Evolutionary conservation across 2,329 filamentous ascomycete genomes (phyloP).

Genomic region (Colletotrichum euphorbiae): DNA sequence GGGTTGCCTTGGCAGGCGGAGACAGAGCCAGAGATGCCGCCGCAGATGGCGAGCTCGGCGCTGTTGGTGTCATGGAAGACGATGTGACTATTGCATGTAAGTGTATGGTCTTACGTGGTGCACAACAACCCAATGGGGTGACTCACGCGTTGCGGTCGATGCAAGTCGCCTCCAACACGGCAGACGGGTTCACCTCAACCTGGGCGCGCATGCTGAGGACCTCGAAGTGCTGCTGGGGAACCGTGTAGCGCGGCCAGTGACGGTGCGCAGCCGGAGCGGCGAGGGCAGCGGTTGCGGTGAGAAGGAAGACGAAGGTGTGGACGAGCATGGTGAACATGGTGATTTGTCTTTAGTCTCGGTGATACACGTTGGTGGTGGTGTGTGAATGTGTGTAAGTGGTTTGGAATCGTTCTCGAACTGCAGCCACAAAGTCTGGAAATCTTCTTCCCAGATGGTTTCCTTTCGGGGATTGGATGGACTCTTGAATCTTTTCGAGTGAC

Average conservation of each 20-base stretch:
- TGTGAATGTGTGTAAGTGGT: constrained; percentile 1
- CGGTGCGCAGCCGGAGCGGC: constrained; percentile 46
- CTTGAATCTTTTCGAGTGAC: not conserved
- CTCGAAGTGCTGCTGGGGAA: constrained; percentile 58
- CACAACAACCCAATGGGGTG: not conserved
- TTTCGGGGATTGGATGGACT: not conserved
- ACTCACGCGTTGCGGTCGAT: constrained; percentile 56
- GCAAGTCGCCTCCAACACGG: constrained; percentile 55
- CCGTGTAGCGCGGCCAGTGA: constrained; percentile 51
- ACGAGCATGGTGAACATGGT: constrained; percentile 50
- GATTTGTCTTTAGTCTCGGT: constrained; percentile 7
- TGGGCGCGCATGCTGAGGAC: constrained; percentile 55
- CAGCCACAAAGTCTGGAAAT: not conserved
- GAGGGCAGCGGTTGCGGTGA: constrained; percentile 47
- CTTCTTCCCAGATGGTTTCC: constrained; percentile 13
- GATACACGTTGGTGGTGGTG: constrained; percentile 15
- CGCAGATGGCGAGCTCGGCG: constrained; percentile 62
- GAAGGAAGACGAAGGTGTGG: constrained; percentile 47
- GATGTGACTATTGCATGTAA: constrained; percentile 48
- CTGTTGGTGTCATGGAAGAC: constrained; percentile 62
- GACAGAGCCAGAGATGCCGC: constrained; percentile 61
- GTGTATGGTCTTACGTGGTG: not conserved
- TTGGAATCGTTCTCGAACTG: constrained; percentile 11
- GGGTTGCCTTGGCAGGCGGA: constrained; percentile 59
- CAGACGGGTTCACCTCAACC: constrained; percentile 53